Percentiles rank a stretch among this genome's conserved stretches.
Evolutionary conservation across 2,329 filamentous ascomycete genomes (phyloP).

Genomic region (Claviceps africana): DNA sequence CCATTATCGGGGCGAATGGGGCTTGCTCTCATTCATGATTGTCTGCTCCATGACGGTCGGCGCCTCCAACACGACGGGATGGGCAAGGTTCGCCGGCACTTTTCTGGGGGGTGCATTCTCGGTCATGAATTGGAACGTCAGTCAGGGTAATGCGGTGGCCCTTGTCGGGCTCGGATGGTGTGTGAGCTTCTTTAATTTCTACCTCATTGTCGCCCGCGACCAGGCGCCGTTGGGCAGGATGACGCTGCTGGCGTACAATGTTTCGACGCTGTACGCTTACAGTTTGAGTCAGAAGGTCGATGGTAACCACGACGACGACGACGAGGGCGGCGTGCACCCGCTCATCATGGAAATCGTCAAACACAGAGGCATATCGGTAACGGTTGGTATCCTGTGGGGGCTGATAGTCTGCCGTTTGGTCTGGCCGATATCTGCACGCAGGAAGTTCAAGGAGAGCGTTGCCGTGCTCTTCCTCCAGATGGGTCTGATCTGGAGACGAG

Average conservation of each 20-base stretch:
- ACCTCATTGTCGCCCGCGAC: conserved; percentile 64
- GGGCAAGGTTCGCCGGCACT: conserved; percentile 70
- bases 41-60: conserved; percentile 93
- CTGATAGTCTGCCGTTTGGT: conserved; percentile 72
- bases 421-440: conserved; percentile 77
- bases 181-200: conserved; percentile 66
- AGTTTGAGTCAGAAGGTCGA: conserved; percentile 62
- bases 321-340: conserved; percentile 67
- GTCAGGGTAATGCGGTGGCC: conserved; percentile 53
- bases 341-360: conserved; percentile 71
- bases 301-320: conserved; percentile 59
- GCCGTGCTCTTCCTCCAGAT: conserved; percentile 78
- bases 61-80: conserved; percentile 77
- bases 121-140: conserved; percentile 59
- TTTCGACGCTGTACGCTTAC: conserved; percentile 82
- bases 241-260: conserved; percentile 84
- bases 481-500: conserved; percentile 83
- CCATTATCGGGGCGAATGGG: conserved; percentile 86
- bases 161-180: conserved; percentile 66
- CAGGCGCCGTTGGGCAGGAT: conserved; percentile 81
- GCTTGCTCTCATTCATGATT: conserved; percentile 87
- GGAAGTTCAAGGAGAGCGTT: conserved; percentile 72
- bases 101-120: conserved; percentile 62
- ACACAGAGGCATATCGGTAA: conserved; percentile 70
- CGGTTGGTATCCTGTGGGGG: conserved; percentile 74